phyloP scores from a whole-genome alignment of 129 eudicot genomes.

The Ambrosia trifida region DNA sequence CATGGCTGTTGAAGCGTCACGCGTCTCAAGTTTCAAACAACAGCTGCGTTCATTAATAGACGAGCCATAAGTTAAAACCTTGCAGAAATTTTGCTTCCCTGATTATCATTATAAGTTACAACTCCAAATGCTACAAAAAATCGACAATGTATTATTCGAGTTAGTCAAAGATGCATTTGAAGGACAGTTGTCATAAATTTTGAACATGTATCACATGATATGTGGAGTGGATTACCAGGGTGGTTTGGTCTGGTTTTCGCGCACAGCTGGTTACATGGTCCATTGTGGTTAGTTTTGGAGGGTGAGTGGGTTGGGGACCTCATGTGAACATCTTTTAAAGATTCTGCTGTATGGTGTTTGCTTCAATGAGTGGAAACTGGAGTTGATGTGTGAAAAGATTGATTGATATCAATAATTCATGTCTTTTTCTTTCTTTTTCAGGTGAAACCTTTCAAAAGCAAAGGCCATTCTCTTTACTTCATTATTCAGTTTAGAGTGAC shows the following conservation, averaged over 20 bases:
- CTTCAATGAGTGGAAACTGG: slow-evolving; percentile 24
- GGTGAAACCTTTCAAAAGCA: slow-evolving; percentile 36
- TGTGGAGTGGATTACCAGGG: slow-evolving; percentile 1
- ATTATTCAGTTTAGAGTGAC: slow-evolving; percentile 27
- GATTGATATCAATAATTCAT: slow-evolving; percentile 30
- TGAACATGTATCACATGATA: slow-evolving; percentile 3
- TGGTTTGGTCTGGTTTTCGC: slow-evolving; percentile 15
- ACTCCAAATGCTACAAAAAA: slow-evolving; percentile 10
- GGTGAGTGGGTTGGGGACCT: slow-evolving; percentile 34
- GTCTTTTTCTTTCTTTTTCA: slow-evolving; percentile 20
- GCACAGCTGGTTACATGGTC: slow-evolving; percentile 23
- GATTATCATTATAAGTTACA: background rate
- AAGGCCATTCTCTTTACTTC: slow-evolving; percentile 25
- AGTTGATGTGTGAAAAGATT: slow-evolving; percentile 22
- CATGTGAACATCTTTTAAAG: background rate
- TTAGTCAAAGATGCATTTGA: slow-evolving; percentile 1
- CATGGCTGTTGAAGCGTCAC: slow-evolving; percentile 39
- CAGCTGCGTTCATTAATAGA: slow-evolving; percentile 39
- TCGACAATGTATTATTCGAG: background rate
- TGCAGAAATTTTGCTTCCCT: background rate
- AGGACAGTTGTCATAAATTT: slow-evolving; percentile 17
- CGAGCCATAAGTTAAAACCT: slow-evolving; percentile 12
- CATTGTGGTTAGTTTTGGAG: slow-evolving; percentile 19
- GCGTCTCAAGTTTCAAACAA: slow-evolving; percentile 23
- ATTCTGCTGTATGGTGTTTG: slow-evolving; percentile 15